phyloP scores from a whole-genome alignment of 2,329 filamentous ascomycete genomes.

The Trichoderma sp. region DNA sequence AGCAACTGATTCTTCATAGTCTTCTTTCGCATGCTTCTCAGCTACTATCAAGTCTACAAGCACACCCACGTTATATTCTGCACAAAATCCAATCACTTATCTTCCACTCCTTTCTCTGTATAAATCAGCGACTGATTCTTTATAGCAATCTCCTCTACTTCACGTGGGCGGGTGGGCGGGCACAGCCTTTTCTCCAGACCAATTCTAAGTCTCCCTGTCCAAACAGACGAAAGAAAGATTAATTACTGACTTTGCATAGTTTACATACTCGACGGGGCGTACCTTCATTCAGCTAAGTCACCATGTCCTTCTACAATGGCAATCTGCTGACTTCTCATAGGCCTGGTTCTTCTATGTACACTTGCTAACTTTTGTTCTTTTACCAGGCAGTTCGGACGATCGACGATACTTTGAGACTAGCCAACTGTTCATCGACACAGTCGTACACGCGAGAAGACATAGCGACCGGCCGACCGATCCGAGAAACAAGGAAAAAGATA shows the following conservation, averaged over 20 bases:
- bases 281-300: background rate
- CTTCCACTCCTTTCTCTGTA: background rate
- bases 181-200: background rate
- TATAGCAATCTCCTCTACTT: background rate
- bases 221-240: background rate
- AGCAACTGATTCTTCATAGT: background rate
- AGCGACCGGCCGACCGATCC: background rate
- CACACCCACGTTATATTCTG: background rate
- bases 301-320: background rate
- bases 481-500: background rate
- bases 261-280: background rate
- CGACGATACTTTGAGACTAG: background rate
- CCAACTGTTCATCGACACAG: background rate
- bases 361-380: background rate
- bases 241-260: background rate
- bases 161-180: background rate
- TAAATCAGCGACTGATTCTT: background rate
- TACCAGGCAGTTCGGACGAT: background rate
- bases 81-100: background rate
- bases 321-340: background rate
- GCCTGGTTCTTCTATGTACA: background rate
- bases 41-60: background rate
- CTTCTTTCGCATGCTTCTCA: background rate
- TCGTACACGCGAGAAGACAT: background rate
- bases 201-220: background rate